These are phyloP conservation scores for Blumeria graminis DNA, from an alignment of 2,329 filamentous ascomycete genomes.

Conservation along the genomic window DNA sequence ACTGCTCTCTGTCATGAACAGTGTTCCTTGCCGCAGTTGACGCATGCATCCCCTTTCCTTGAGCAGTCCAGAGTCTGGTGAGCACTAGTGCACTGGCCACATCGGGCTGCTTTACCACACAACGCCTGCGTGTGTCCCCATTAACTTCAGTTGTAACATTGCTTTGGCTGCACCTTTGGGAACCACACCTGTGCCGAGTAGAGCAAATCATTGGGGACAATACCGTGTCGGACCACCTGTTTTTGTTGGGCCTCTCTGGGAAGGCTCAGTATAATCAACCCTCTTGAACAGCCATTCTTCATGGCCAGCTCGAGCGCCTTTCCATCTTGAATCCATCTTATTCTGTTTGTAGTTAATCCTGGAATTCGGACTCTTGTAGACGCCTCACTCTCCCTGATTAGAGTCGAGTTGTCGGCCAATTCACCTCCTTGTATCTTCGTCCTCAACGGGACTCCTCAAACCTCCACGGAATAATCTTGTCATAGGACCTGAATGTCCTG, in stretches of 20 bases:
- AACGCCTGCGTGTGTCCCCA: not conserved
- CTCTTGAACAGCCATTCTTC: not conserved
- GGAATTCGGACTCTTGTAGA: not conserved
- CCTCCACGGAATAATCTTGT: not conserved
- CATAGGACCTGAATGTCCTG: not conserved
- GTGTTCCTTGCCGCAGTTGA: not conserved
- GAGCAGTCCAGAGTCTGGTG: no score
- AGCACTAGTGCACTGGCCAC: not conserved
- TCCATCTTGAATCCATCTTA: not conserved
- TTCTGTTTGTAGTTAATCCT: not conserved
- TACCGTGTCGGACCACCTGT: not conserved
- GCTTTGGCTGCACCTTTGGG: not conserved
- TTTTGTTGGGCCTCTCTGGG: not conserved
- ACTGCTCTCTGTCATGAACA: not conserved
- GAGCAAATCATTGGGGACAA: not conserved
- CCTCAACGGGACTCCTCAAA: not conserved
- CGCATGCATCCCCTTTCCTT: no score
- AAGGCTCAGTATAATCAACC: not conserved
- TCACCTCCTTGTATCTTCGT: not conserved
- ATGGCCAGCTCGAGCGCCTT: not conserved
- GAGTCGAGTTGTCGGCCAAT: not conserved
- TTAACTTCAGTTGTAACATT: not conserved
- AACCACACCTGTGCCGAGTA: not conserved
- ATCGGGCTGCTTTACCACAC: not conserved
- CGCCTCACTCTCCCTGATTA: not conserved